Conservation (phyloP, 768 basidiomycete species). For the Tylopilus subfusipes region DNA sequence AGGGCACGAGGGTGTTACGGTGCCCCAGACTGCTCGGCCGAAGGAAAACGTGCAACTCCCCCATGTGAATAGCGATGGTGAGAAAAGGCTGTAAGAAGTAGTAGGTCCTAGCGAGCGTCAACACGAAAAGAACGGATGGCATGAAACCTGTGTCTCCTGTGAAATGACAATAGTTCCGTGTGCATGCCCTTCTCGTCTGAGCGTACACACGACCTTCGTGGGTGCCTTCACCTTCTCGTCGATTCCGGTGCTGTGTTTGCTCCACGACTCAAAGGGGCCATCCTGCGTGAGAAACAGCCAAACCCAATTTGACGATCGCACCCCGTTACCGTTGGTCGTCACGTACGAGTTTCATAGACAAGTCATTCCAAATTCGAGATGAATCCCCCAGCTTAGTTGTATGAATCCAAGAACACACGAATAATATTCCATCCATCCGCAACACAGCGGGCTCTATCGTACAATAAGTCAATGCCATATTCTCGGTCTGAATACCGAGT, state of each 20-base stretch:
- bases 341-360: constrained; percentile 9
- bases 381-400: not conserved
- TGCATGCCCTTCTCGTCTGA: not conserved
- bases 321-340: constrained; percentile 18
- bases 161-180: not conserved
- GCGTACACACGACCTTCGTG: constrained; percentile 8
- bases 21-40: not conserved
- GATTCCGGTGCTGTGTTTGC: not conserved
- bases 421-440: constrained; percentile 34
- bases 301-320: not conserved
- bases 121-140: not conserved
- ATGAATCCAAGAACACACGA: constrained; percentile 25
- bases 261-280: not conserved
- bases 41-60: not conserved
- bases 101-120: too few relatives aligned
- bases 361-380: not conserved
- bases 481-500: constrained; percentile 18
- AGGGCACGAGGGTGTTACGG: too few relatives aligned
- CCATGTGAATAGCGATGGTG: not conserved
- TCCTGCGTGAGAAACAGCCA: constrained; percentile 4
- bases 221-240: not conserved
- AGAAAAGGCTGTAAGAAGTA: not conserved
- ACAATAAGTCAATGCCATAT: constrained; percentile 37
- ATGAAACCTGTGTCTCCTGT: not conserved
- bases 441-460: constrained; percentile 25